Evolutionary conservation across 2,329 filamentous ascomycete species (phyloP).

Genomic region (Apiospora aurea): DNA sequence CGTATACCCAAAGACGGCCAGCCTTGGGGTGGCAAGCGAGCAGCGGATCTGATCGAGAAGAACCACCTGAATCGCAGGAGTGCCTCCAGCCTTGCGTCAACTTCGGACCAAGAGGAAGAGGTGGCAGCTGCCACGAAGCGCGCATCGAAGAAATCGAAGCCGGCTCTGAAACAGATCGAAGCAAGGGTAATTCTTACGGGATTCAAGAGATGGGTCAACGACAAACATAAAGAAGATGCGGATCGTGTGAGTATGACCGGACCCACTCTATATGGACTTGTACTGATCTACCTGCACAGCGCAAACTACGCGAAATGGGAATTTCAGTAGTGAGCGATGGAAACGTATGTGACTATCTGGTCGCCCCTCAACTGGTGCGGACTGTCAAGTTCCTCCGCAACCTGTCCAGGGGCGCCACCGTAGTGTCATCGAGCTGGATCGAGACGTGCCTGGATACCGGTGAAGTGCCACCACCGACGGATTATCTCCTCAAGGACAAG

Average conservation of each 20-base stretch:
- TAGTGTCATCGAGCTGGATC: constrained; percentile 81
- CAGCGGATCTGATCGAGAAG: constrained; percentile 64
- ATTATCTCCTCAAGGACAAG: constrained; percentile 74
- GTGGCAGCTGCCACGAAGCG: constrained; percentile 55
- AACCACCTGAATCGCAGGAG: constrained; percentile 45
- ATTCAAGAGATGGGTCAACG: constrained; percentile 81
- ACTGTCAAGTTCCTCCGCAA: constrained; percentile 94
- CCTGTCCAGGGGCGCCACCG: constrained; percentile 78
- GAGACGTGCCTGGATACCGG: constrained; percentile 76
- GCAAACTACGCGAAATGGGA: constrained; percentile 81
- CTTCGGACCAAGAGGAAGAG: constrained; percentile 35
- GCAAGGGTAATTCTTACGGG: constrained; percentile 85
- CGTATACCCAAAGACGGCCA: constrained; percentile 62
- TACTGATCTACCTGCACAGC: constrained; percentile 54
- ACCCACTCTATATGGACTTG: constrained; percentile 24
- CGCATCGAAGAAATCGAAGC: constrained; percentile 68
- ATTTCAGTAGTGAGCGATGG: constrained; percentile 81
- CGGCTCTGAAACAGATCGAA: constrained; percentile 68
- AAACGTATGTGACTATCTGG: constrained; percentile 81
- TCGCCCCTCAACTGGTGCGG: constrained; percentile 84
- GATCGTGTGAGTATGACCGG: constrained; percentile 71
- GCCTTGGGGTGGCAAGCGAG: constrained; percentile 67
- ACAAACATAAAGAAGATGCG: constrained; percentile 75
- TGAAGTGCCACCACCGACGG: constrained; percentile 66
- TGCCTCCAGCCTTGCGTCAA: constrained; percentile 47